These are phyloP conservation scores for Pycnococcus provasolii DNA, from an alignment of 139 green algal genomes.

Conservation along the genomic window DNA sequence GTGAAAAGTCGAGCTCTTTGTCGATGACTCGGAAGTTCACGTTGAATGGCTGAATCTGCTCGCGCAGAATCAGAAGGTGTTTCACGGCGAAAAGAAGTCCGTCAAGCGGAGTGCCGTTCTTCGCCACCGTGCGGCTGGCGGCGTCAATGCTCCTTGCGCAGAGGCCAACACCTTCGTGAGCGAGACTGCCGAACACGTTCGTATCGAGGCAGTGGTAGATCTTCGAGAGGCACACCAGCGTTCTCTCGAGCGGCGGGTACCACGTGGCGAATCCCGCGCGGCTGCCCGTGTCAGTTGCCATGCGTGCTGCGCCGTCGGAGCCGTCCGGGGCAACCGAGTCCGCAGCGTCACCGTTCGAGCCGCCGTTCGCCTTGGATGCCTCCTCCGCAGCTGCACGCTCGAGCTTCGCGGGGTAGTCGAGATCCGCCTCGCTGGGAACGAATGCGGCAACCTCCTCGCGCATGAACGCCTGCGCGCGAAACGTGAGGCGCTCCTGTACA, in stretches of 20 bases:
- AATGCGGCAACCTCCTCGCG: constrained; percentile 66
- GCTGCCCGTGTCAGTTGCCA: not conserved
- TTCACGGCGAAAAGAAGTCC: constrained; percentile 86
- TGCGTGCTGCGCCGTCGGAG: constrained; percentile 2
- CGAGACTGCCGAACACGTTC: constrained; percentile 66
- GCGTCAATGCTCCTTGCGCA: constrained; percentile 53
- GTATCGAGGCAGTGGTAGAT: constrained; percentile 74
- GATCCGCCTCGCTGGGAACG: constrained; percentile 47
- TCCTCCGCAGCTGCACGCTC: constrained; percentile 11
- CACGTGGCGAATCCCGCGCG: constrained; percentile 31
- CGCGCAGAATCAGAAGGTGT: constrained; percentile 83
- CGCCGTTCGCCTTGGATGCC: not conserved
- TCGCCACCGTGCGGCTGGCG: constrained; percentile 31
- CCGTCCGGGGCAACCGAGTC: not conserved
- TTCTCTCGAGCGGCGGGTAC: constrained; percentile 69
- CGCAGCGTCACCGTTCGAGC: constrained; percentile 1
- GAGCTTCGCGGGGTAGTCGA: constrained; percentile 75
- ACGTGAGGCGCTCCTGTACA: constrained; percentile 80
- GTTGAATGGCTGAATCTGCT: constrained; percentile 83
- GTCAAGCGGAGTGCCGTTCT: constrained; percentile 44
- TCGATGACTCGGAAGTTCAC: constrained; percentile 68
- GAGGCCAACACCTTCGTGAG: constrained; percentile 71
- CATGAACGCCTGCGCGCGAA: constrained; percentile 68
- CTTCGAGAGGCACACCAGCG: constrained; percentile 72
- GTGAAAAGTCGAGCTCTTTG: constrained; percentile 81